These are phyloP conservation scores for Vitis riparia DNA, from an alignment of 164 flowering plant species.

Conservation along the genomic window DNA sequence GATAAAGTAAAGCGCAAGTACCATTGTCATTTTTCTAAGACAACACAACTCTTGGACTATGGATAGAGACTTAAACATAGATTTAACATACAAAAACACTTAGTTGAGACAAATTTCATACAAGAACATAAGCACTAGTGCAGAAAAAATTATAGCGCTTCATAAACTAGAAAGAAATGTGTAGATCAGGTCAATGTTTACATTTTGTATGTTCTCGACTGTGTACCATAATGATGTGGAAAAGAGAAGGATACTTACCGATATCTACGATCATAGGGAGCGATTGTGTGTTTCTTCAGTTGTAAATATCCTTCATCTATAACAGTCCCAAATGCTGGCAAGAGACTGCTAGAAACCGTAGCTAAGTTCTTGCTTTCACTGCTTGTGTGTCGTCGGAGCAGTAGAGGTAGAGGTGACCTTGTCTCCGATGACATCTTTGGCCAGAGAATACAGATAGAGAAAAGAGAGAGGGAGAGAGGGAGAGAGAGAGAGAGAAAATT, in stretches of 20 bases:
- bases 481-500: constrained; percentile 1
- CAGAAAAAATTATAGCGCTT: no score
- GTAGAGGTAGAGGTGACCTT: constrained; percentile 40
- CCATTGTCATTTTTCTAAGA: no score
- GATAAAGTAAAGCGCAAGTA: no score
- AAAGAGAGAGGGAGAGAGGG: constrained; percentile 8
- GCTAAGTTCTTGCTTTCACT: constrained; percentile 54
- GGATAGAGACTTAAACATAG: no score
- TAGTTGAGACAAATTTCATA: no score
- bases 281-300: constrained; percentile 46
- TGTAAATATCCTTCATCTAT: constrained; percentile 48
- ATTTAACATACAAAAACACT: no score
- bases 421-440: constrained; percentile 20
- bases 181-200: background rate
- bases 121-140: no score
- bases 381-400: constrained; percentile 44
- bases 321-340: constrained; percentile 79
- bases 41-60: no score
- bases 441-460: background rate
- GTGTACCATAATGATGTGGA: background rate
- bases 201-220: constrained; percentile 1
- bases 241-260: constrained; percentile 29
- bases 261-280: constrained; percentile 81
- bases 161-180: no score
- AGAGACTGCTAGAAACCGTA: constrained; percentile 70